These are phyloP conservation scores for Solanum appendiculatum DNA, from an alignment of 257 asterid species.

Conservation along the genomic window DNA sequence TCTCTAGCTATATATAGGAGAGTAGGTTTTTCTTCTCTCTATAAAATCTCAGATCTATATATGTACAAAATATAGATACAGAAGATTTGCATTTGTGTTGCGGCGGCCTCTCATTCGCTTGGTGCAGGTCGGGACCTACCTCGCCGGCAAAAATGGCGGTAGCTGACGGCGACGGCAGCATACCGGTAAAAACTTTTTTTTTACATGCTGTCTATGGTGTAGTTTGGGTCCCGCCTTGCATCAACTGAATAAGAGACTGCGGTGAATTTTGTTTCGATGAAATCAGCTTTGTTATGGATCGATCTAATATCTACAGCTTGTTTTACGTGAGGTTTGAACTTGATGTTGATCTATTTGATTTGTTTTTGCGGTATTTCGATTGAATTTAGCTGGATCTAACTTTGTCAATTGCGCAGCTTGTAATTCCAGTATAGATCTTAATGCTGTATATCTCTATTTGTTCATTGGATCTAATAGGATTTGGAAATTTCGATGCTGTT, in stretches of 20 bases:
- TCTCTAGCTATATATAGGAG: not conserved
- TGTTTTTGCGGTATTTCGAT: not conserved
- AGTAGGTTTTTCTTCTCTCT: not conserved
- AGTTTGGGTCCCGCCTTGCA: slow-evolving; percentile 2
- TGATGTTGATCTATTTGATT: not conserved
- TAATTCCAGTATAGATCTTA: not conserved
- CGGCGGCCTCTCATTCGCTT: not conserved
- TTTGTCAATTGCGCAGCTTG: not conserved
- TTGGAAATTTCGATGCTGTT: not conserved
- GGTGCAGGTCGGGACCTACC: slow-evolving; percentile 4
- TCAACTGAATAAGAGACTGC: slow-evolving; percentile 1
- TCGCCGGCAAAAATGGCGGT: not conserved
- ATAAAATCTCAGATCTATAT: not conserved
- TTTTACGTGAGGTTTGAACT: not conserved
- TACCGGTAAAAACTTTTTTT: not conserved
- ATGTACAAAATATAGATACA: not conserved
- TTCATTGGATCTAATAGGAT: not conserved
- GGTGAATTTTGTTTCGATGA: not conserved
- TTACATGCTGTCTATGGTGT: not conserved
- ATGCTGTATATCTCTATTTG: not conserved
- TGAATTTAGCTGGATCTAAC: not conserved
- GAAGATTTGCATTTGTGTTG: not conserved
- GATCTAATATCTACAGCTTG: not conserved
- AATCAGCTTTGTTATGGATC: not conserved
- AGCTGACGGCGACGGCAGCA: not conserved